A percentile compares a stretch with the other conserved stretches of the same genome.
These are phyloP conservation scores for Tulasnella sp. DNA, from an alignment of 768 basidiomycete genomes.

Conservation along the genomic window DNA sequence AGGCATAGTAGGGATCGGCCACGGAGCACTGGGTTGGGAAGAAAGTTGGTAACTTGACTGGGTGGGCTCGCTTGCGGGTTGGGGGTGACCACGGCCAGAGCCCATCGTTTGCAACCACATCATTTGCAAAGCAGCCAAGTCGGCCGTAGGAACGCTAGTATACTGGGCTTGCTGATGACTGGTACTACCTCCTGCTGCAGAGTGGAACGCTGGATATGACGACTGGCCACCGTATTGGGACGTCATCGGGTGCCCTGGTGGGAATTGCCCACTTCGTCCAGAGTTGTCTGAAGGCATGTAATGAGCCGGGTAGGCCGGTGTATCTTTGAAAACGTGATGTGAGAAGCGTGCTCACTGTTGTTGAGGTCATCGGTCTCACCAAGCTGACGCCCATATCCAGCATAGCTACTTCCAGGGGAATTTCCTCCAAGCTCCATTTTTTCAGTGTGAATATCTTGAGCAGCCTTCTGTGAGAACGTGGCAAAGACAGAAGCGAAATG, in stretches of 20 bases:
- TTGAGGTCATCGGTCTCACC: not conserved
- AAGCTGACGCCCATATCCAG: not conserved
- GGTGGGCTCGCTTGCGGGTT: not conserved
- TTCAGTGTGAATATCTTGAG: not conserved
- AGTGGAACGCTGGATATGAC: not conserved
- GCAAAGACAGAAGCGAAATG: conserved; percentile 12
- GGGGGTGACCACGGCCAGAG: not conserved
- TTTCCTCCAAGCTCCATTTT: not conserved
- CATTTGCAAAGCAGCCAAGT: conserved; percentile 4
- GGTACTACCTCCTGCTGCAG: not conserved
- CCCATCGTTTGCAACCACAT: conserved; percentile 4
- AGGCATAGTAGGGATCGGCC: not conserved
- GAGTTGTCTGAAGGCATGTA: not conserved
- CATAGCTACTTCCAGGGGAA: not conserved
- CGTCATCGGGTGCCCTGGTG: not conserved
- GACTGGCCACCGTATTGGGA: not conserved
- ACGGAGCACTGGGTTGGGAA: not conserved
- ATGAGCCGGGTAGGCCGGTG: not conserved
- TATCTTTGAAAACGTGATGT: not conserved
- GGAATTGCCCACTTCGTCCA: not conserved
- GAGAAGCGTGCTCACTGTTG: not conserved
- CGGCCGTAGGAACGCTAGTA: not conserved
- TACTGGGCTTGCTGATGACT: not conserved
- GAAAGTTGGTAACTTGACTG: not conserved
- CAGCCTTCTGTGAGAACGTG: conserved; percentile 2